Evolutionary conservation across 495 filamentous ascomycete species (phyloP).

Genomic region (Aspergillus avenaceus): DNA sequence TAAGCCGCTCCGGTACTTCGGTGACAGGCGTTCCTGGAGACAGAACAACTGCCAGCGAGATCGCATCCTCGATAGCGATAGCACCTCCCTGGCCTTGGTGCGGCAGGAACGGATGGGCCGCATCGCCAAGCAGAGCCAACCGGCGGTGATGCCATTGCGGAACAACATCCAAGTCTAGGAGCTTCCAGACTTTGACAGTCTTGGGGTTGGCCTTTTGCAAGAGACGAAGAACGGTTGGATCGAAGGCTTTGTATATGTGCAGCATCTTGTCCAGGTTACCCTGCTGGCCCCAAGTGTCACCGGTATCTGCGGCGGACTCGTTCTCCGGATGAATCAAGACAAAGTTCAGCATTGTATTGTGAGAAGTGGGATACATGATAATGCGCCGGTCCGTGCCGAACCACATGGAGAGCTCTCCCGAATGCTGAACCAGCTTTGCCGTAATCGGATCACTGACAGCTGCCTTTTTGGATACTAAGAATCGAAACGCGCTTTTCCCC

Average conservation of each 20-base stretch:
- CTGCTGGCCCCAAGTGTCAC: not conserved
- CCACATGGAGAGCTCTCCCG: conserved; percentile 39
- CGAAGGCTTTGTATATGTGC: conserved; percentile 40
- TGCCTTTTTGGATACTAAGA: not conserved
- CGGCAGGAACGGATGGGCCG: conserved; percentile 52
- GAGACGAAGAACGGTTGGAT: conserved; percentile 29
- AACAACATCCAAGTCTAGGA: conserved; percentile 48
- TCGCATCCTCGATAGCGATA: conserved; percentile 53
- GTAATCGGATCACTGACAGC: conserved; percentile 12
- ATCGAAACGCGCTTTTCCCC: not conserved
- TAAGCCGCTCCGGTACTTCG: conserved; percentile 43
- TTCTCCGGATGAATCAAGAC: not conserved
- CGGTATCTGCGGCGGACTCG: not conserved
- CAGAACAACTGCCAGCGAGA: conserved; percentile 44
- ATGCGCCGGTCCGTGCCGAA: conserved; percentile 40
- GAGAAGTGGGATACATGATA: conserved; percentile 45
- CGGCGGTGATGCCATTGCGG: conserved; percentile 38
- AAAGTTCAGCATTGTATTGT: conserved; percentile 6
- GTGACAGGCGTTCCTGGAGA: conserved; percentile 23
- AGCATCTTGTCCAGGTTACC: conserved; percentile 27
- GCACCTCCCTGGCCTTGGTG: conserved; percentile 46
- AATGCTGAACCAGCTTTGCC: conserved; percentile 19
- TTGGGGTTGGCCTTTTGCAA: conserved; percentile 33
- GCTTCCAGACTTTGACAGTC: conserved; percentile 45
- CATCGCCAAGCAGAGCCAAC: conserved; percentile 50